phyloP scores from a whole-genome alignment of 2,329 filamentous ascomycete species.

The Hypoxylon sp. region DNA sequence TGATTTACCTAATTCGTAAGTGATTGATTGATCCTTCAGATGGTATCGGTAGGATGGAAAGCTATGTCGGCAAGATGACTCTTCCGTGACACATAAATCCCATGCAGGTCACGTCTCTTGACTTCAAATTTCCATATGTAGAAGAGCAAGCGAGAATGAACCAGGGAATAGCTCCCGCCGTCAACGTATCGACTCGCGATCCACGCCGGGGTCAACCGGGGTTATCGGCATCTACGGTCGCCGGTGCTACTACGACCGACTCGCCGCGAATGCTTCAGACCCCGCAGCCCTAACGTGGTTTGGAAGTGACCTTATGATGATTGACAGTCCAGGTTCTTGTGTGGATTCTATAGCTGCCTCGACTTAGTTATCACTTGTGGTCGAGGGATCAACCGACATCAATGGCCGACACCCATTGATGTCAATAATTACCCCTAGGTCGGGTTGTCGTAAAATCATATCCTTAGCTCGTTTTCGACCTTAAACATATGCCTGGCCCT shows the following conservation, averaged over 20 bases:
- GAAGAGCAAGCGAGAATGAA: slow-evolving; percentile 2
- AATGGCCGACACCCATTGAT: too few relatives aligned
- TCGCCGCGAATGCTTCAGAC: neutral
- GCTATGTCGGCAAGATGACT: neutral
- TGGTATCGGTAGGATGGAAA: neutral
- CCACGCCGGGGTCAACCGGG: slow-evolving; percentile 8
- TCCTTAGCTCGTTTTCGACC: too few relatives aligned
- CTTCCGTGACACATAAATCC: neutral
- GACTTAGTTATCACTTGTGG: too few relatives aligned
- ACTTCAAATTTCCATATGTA: neutral
- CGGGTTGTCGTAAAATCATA: too few relatives aligned
- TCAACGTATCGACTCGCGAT: neutral
- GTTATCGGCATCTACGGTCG: slow-evolving; percentile 20
- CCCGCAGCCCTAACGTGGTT: neutral
- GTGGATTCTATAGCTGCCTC: neutral
- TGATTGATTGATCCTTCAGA: neutral
- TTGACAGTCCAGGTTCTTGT: neutral
- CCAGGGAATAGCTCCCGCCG: neutral
- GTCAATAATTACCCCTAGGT: too few relatives aligned
- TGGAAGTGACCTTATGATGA: neutral
- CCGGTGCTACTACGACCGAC: slow-evolving; percentile 7
- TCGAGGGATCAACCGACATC: too few relatives aligned
- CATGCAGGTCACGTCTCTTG: neutral
- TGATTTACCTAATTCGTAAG: neutral
- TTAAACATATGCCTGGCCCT: too few relatives aligned